These are phyloP conservation scores for Botrytis byssoidea DNA, from an alignment of 2,329 filamentous ascomycete species.

Conservation along the genomic window DNA sequence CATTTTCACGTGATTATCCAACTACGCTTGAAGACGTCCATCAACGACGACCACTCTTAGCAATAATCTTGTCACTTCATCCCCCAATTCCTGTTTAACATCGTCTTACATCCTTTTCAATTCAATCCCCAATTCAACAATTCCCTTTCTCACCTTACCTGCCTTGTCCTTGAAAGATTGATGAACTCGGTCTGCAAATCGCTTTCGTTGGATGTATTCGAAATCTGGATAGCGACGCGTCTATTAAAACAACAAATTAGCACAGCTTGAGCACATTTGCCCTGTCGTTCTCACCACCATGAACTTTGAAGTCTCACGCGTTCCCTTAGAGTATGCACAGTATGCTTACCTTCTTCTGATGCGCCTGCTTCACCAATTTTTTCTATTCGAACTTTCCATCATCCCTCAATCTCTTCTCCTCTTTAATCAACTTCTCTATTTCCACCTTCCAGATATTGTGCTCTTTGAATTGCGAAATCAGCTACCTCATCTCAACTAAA, in stretches of 20 bases:
- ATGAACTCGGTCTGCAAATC: neutral
- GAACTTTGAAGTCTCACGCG: neutral
- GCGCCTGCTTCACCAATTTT: fast-evolving
- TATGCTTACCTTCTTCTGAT: neutral
- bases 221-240: neutral
- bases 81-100: neutral
- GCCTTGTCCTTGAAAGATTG: neutral
- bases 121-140: neutral
- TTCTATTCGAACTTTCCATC: fast-evolving
- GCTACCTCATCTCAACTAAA: neutral
- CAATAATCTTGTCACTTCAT: neutral
- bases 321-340: neutral
- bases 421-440: neutral
- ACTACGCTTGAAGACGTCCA: neutral
- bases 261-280: neutral
- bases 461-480: neutral
- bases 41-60: neutral
- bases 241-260: neutral
- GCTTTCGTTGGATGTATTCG: neutral
- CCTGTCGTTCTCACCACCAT: neutral
- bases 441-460: neutral
- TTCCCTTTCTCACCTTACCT: neutral
- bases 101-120: neutral
- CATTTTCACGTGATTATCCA: neutral
- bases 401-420: neutral